Percentiles rank a stretch among this genome's conserved stretches.
These are phyloP conservation scores for Kwoniella shivajii DNA, from an alignment of 1,284 basidiomycete species.

Conservation along the genomic window DNA sequence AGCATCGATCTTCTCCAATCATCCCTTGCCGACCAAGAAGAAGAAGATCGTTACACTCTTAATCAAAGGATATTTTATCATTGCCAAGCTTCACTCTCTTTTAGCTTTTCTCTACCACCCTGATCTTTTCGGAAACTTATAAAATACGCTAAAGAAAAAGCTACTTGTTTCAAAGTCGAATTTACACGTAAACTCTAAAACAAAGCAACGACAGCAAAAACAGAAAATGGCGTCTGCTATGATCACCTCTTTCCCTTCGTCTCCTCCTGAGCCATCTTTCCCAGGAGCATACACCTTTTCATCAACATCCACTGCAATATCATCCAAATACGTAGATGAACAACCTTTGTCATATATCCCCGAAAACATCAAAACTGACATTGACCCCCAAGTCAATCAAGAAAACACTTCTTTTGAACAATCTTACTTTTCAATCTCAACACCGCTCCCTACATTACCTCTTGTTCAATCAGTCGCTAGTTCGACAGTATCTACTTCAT, in stretches of 20 bases:
- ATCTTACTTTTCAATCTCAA: conserved; percentile 1
- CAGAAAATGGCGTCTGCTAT: conserved; percentile 3
- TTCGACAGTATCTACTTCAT: conserved; percentile 3
- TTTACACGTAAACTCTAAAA: neutral
- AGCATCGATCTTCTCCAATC: too few species aligned
- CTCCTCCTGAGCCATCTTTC: neutral
- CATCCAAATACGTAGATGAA: neutral
- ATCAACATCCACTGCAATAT: neutral
- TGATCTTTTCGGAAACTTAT: too few species aligned
- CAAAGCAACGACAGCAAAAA: neutral
- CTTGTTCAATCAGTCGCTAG: conserved; percentile 3
- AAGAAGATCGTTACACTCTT: too few species aligned
- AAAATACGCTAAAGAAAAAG: too few species aligned
- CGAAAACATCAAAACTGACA: neutral
- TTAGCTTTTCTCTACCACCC: too few species aligned
- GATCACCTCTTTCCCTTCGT: neutral
- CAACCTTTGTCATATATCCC: neutral
- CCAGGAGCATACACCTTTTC: conserved; percentile 7
- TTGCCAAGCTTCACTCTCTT: too few species aligned
- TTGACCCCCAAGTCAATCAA: too few species aligned
- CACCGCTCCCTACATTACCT: conserved; percentile 2
- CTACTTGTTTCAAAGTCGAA: neutral
- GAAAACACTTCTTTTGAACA: conserved; percentile 7
- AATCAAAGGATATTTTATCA: too few species aligned
- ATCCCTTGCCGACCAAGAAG: too few species aligned